phyloP scores from a whole-genome alignment of 73 alveolate genomes.

The Urostyla sp. region DNA sequence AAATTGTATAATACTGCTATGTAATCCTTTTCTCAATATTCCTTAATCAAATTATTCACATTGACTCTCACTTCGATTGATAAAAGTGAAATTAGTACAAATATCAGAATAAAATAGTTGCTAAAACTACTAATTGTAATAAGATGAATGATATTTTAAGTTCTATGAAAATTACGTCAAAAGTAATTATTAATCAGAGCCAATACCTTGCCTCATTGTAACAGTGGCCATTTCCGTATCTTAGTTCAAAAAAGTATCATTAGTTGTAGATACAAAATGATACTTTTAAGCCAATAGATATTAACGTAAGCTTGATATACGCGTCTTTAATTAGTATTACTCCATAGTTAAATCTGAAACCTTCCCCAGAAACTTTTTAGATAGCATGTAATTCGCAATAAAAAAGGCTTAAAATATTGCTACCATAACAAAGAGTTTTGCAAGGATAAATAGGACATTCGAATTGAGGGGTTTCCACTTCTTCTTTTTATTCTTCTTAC shows the following conservation, averaged over 20 bases:
- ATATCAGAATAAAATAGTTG: constrained; percentile 7
- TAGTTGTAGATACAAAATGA: neutral
- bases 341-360: constrained; percentile 41
- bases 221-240: neutral
- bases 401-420: constrained; percentile 31
- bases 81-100: constrained; percentile 6
- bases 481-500: constrained; percentile 35
- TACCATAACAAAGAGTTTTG: constrained; percentile 21
- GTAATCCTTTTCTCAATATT: constrained; percentile 45
- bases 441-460: constrained; percentile 15
- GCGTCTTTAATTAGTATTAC: constrained; percentile 20
- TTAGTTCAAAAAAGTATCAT: constrained; percentile 1
- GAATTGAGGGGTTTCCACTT: constrained; percentile 41
- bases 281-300: constrained; percentile 28
- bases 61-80: neutral
- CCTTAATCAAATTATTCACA: constrained; percentile 45
- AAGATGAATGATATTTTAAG: neutral
- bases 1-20: constrained; percentile 49
- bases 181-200: constrained; percentile 7
- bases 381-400: constrained; percentile 27
- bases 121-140: constrained; percentile 19
- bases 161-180: neutral
- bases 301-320: constrained; percentile 19
- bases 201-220: neutral
- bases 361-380: constrained; percentile 34